Base-by-base conservation (phyloP, 129 eudicot genomes). In the Centrapalus pauciflorus region DNA sequence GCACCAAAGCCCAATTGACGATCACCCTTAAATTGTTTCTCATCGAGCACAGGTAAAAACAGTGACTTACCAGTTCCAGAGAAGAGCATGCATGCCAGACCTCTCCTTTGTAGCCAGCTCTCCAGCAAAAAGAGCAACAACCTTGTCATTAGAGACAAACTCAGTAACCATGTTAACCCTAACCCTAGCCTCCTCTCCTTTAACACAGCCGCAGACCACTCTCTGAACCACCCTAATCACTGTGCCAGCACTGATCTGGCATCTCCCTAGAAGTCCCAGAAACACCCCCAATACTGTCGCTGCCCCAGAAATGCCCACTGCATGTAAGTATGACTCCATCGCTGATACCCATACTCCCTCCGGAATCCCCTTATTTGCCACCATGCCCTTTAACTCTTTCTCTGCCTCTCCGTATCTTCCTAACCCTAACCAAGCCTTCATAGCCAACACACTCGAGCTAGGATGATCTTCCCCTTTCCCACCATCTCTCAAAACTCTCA, bases 351-450 rank as follows among this genome's bases (percentile, higher is more conserved):
- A 93, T 77, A 93, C 86, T 4, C 81, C 81, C 80, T 93, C 98
- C 4, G 96, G 98, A 57, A 93, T 73, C 78, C 95, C 96, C 80
- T 85, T 86, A 78, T 82, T 76, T 45, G 67, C 78, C 51, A 88
- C 96, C 96, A 93, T 93, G 4, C 87, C 83, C 72, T 81, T 93
- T 70, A 93, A 64, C 78, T 85, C 98, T 81, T 85, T 83, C 87
- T 93, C 98, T 0, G 98, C 98, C 45, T 93, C 96, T 0, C 69
- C 85, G 19, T 66, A 62, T 81, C 86, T 93, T 65, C 87, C 89
- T 49, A 93, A 66, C 69, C 98, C 98, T 49, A 93, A 75, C 96
- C 98, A 93, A 0, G 98, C 98, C 86, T 93, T 93, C 98, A 93
- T 93, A 2, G 96, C 95, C 80, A 93, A 73, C 45, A 93, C 98